phyloP scores from a whole-genome alignment of 2,329 filamentous ascomycete species.

The Stachybotrys chartarum region DNA sequence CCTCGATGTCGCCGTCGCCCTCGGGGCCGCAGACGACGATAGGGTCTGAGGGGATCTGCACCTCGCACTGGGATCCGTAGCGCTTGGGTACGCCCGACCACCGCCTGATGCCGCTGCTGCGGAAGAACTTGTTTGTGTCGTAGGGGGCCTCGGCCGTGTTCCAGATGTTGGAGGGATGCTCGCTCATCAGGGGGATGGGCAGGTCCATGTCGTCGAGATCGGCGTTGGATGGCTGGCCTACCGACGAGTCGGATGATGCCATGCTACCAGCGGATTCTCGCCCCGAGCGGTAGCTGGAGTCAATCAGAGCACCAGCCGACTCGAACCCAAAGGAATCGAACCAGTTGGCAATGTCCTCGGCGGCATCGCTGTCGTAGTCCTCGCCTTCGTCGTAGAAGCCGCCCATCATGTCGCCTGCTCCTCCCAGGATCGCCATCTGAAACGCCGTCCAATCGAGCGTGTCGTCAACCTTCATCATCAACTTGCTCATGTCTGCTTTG shows the following conservation, averaged over 20 bases:
- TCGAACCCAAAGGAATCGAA: slow-evolving; percentile 43
- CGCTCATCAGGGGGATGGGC: slow-evolving; percentile 28
- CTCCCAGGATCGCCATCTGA: slow-evolving; percentile 56
- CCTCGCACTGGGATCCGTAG: slow-evolving; percentile 16
- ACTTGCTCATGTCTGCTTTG: slow-evolving; percentile 32
- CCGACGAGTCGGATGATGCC: slow-evolving; percentile 8
- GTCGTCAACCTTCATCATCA: slow-evolving; percentile 34
- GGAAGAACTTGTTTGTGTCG: slow-evolving; percentile 25
- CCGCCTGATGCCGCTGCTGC: slow-evolving; percentile 20
- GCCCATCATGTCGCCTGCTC: slow-evolving; percentile 42
- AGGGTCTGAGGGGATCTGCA: slow-evolving; percentile 40
- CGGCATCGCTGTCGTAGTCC: slow-evolving; percentile 32
- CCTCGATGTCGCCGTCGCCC: slow-evolving; percentile 23
- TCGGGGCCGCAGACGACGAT: slow-evolving; percentile 34
- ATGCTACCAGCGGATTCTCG: slow-evolving; percentile 1
- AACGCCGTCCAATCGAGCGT: slow-evolving; percentile 57
- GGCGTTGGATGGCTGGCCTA: slow-evolving; percentile 14
- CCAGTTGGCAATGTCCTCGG: slow-evolving; percentile 41
- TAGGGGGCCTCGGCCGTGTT: slow-evolving; percentile 13
- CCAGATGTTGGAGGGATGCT: slow-evolving; percentile 25
- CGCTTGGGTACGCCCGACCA: slow-evolving; percentile 29
- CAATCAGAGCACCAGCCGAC: slow-evolving; percentile 30
- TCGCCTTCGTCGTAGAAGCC: slow-evolving; percentile 34
- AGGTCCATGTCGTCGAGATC: slow-evolving; percentile 25
- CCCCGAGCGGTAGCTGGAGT: slow-evolving; percentile 8